A percentile compares a stretch with the other conserved stretches of the same genome.
Conservation (phyloP, 2,329 filamentous ascomycete genomes). For the Diaporthe citri region DNA sequence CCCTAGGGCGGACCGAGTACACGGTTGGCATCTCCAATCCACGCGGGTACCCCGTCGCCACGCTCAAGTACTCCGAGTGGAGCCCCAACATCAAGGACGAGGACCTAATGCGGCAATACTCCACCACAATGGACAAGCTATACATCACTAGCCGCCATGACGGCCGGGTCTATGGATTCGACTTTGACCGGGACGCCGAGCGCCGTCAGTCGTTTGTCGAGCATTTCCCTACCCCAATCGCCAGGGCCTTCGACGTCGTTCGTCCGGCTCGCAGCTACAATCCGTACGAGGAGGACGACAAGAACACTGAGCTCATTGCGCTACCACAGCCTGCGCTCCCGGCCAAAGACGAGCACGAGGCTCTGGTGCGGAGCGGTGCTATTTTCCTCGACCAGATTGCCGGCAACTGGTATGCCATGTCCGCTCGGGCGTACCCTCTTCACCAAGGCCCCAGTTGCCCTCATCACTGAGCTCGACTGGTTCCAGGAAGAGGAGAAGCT, state of each 20-base stretch:
- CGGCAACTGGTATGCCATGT: conserved; percentile 96
- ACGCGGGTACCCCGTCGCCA: conserved; percentile 83
- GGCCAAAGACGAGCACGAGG: conserved; percentile 60
- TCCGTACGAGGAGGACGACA: conserved; percentile 61
- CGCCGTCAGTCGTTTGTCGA: conserved; percentile 73
- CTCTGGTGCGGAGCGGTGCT: conserved; percentile 69
- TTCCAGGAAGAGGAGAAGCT: conserved; percentile 54
- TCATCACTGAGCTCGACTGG: conserved; percentile 60
- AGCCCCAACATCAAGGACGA: conserved; percentile 90
- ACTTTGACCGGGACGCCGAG: conserved; percentile 69
- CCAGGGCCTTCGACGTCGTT: conserved; percentile 89
- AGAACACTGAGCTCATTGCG: conserved; percentile 81
- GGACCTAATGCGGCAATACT: conserved; percentile 88
- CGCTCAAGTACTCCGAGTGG: conserved; percentile 95
- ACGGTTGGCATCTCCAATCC: conserved; percentile 85
- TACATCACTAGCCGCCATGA: conserved; percentile 92
- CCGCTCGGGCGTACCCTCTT: conserved; percentile 89
- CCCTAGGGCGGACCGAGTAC: conserved; percentile 89
- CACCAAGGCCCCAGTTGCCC: conserved; percentile 71
- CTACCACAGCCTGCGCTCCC: conserved; percentile 86
- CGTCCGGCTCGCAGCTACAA: conserved; percentile 61
- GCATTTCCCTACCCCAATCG: conserved; percentile 81
- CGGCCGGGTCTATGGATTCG: conserved; percentile 85
- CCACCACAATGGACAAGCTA: conserved; percentile 82
- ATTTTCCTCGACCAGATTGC: conserved; percentile 89